A percentile compares a stretch with the other conserved stretches of the same genome.
These are phyloP conservation scores for Candida hungchunana DNA, from an alignment of 805 yeast species.

Conservation along the genomic window DNA sequence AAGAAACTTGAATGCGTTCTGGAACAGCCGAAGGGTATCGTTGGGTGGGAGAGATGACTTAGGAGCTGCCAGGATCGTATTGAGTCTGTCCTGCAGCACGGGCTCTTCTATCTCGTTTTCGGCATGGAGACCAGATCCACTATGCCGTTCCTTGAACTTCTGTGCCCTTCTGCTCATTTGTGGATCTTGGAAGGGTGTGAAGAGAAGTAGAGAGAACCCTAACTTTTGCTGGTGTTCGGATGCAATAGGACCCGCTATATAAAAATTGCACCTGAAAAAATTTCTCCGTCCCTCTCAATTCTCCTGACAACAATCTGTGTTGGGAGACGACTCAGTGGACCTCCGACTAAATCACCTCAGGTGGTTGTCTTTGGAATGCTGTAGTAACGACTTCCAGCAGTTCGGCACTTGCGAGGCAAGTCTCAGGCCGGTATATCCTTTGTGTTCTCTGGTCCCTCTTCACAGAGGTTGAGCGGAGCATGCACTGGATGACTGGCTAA, in stretches of 20 bases:
- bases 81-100: constrained; percentile 3
- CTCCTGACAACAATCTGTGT: constrained; percentile 46
- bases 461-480: constrained; percentile 47
- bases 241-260: constrained; percentile 2
- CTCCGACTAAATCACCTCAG: constrained; percentile 20
- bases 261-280: constrained; percentile 10
- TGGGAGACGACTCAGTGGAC: constrained; percentile 39
- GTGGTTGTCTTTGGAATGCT: constrained; percentile 17
- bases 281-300: constrained; percentile 2
- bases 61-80: constrained; percentile 19
- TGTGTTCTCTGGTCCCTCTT: constrained; percentile 24
- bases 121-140: background rate
- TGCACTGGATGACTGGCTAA: constrained; percentile 50
- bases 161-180: constrained; percentile 25
- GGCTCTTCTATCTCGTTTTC: background rate
- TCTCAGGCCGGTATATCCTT: constrained; percentile 25
- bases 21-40: constrained; percentile 22
- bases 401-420: constrained; percentile 56
- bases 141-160: constrained; percentile 16
- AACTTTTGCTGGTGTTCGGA: constrained; percentile 10
- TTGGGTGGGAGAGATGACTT: constrained; percentile 20
- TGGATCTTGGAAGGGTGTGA: too few species aligned
- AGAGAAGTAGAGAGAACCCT: constrained; percentile 1
- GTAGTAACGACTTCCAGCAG: constrained; percentile 38
- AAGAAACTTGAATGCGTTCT: constrained; percentile 19